Conservation (phyloP, 1,284 basidiomycete genomes). For the Sutorius eximius region DNA sequence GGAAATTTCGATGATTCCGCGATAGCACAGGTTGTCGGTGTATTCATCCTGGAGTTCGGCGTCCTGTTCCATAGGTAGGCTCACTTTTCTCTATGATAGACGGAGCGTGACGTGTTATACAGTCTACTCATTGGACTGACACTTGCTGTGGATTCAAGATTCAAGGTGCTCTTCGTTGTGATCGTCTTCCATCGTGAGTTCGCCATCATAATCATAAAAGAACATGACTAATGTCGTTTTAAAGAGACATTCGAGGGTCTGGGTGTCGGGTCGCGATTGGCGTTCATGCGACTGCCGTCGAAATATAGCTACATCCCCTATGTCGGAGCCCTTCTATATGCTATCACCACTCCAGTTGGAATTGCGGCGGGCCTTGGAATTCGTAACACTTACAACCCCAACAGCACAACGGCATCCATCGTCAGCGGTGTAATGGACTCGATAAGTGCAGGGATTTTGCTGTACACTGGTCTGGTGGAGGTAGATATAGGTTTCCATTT, state of each 20-base stretch:
- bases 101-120: not conserved
- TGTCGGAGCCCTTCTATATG: constrained; percentile 67
- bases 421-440: constrained; percentile 86
- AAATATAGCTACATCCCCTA: constrained; percentile 64
- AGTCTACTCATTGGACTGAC: constrained; percentile 91
- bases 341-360: constrained; percentile 80
- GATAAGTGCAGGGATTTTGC: constrained; percentile 82
- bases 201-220: not conserved
- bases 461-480: constrained; percentile 92
- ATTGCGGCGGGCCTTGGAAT: constrained; percentile 86
- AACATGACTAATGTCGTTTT: constrained; percentile 3
- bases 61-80: constrained; percentile 79
- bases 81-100: not conserved
- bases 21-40: constrained; percentile 79
- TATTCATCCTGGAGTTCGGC: constrained; percentile 89
- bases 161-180: constrained; percentile 87
- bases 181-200: constrained; percentile 84
- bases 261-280: constrained; percentile 84
- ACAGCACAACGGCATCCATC: constrained; percentile 70
- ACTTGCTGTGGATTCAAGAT: constrained; percentile 80
- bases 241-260: constrained; percentile 89
- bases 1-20: constrained; percentile 41
- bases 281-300: constrained; percentile 66
- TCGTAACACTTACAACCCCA: constrained; percentile 81
- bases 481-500: constrained; percentile 35